These are phyloP conservation scores for Alternaria ventricosa DNA, from an alignment of 2,329 filamentous ascomycete species.

Conservation along the genomic window DNA sequence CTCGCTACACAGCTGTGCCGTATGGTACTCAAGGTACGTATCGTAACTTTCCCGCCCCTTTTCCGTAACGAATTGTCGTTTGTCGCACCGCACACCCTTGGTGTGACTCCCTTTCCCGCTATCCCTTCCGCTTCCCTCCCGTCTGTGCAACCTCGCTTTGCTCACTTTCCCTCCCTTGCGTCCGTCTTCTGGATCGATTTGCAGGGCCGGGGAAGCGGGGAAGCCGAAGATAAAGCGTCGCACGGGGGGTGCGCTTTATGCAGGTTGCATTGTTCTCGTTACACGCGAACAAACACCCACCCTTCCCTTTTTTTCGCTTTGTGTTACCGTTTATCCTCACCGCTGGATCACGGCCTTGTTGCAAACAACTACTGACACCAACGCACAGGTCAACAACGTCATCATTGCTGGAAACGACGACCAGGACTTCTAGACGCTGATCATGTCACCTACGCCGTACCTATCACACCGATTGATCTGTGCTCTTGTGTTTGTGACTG, in stretches of 20 bases:
- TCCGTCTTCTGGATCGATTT: slow-evolving; percentile 6
- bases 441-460: neutral
- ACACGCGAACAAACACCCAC: slow-evolving; percentile 25
- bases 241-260: slow-evolving; percentile 13
- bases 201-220: slow-evolving; percentile 30
- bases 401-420: slow-evolving; percentile 89
- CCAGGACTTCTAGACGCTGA: slow-evolving; percentile 73
- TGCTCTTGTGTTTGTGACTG: neutral
- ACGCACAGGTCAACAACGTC: slow-evolving; percentile 77
- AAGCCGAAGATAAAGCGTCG: slow-evolving; percentile 10
- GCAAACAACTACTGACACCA: slow-evolving; percentile 14
- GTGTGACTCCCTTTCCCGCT: slow-evolving; percentile 9
- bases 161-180: slow-evolving; percentile 17
- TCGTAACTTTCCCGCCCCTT: slow-evolving; percentile 21
- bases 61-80: slow-evolving; percentile 17
- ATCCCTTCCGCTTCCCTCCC: slow-evolving; percentile 16
- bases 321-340: slow-evolving; percentile 15
- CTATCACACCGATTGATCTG: neutral
- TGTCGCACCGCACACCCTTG: slow-evolving; percentile 9
- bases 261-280: slow-evolving; percentile 17
- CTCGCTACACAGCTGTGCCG: slow-evolving; percentile 96
- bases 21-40: slow-evolving; percentile 71
- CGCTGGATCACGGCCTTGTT: slow-evolving; percentile 1
- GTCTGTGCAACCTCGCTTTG: slow-evolving; percentile 12
- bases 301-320: slow-evolving; percentile 3